Percentiles rank a stretch among this genome's conserved stretches.
Evolutionary conservation across 352 stramenopile species (phyloP).

Genomic region (Globisporangium perplexum): DNA sequence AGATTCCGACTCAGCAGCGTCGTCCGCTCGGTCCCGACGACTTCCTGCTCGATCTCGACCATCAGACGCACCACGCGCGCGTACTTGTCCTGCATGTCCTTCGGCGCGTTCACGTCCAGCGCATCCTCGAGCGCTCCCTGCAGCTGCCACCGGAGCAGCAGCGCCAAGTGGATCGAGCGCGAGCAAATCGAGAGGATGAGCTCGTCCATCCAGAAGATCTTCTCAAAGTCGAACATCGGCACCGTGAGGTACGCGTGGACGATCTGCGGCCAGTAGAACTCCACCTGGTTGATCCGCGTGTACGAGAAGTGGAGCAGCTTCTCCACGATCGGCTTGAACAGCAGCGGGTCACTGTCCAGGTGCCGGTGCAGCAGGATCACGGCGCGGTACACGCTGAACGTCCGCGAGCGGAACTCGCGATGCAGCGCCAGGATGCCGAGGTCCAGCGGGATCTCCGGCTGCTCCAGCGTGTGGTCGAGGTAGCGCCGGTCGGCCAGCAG

Average conservation of each 20-base stretch:
- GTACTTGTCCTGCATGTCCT: conserved; percentile 86
- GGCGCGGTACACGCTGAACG: conserved; percentile 78
- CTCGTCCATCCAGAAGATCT: conserved; percentile 88
- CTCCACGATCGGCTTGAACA: conserved; percentile 87
- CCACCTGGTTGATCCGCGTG: conserved; percentile 87
- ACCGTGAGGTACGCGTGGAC: conserved; percentile 86
- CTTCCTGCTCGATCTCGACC: conserved; percentile 83
- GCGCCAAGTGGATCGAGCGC: conserved; percentile 77
- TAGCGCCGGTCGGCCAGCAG: conserved; percentile 78
- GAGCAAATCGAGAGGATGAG: conserved; percentile 85
- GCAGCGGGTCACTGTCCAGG: conserved; percentile 75
- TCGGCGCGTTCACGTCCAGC: conserved; percentile 65
- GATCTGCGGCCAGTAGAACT: conserved; percentile 91
- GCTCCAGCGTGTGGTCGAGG: conserved; percentile 76
- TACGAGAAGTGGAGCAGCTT: conserved; percentile 83
- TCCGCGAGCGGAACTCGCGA: conserved; percentile 78
- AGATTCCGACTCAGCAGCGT: conserved; percentile 54
- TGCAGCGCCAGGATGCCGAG: conserved; percentile 82
- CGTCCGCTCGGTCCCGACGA: conserved; percentile 63
- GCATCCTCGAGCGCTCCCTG: conserved; percentile 83
- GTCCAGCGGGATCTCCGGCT: conserved; percentile 81
- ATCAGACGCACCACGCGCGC: conserved; percentile 76
- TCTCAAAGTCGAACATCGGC: conserved; percentile 88
- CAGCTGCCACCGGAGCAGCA: conserved; percentile 85
- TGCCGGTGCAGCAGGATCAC: conserved; percentile 84